Evolutionary conservation across 805 yeast genomes (phyloP).

Genomic region (Wickerhamiella vanderwaltii): DNA sequence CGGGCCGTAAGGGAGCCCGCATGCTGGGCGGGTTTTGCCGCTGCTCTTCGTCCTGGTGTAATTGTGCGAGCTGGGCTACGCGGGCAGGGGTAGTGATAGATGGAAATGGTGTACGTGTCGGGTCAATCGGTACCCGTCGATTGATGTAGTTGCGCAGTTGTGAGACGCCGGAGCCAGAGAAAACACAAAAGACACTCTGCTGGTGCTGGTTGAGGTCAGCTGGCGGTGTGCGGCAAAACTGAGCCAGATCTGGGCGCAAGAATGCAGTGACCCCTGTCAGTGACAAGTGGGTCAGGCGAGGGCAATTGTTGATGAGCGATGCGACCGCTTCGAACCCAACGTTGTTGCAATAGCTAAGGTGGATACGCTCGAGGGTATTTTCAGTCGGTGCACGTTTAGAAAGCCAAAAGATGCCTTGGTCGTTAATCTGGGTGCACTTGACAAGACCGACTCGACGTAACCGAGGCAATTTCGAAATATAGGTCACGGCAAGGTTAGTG

Average conservation of each 20-base stretch:
- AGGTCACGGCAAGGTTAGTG: slow-evolving; percentile 70
- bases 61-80: too few relatives aligned
- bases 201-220: slow-evolving; percentile 82
- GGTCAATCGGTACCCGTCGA: too few relatives aligned
- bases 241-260: slow-evolving; percentile 62
- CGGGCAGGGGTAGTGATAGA: too few relatives aligned
- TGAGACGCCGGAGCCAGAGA: slow-evolving; percentile 79
- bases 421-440: slow-evolving; percentile 78
- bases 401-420: slow-evolving; percentile 63
- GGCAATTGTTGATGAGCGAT: slow-evolving; percentile 64
- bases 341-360: slow-evolving; percentile 78
- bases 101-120: too few relatives aligned
- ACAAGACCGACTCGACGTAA: slow-evolving; percentile 87
- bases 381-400: slow-evolving; percentile 46
- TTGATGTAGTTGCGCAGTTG: slow-evolving; percentile 60
- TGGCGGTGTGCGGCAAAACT: slow-evolving; percentile 85
- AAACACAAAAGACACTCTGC: slow-evolving; percentile 78
- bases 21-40: slow-evolving; percentile 4
- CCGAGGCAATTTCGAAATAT: slow-evolving; percentile 62
- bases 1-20: slow-evolving; percentile 3
- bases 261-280: slow-evolving; percentile 89
- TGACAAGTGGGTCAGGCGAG: slow-evolving; percentile 77
- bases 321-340: slow-evolving; percentile 68
- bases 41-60: too few relatives aligned
- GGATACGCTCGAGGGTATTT: slow-evolving; percentile 83